These are phyloP conservation scores for Capronia coronata DNA, from an alignment of 2,329 filamentous ascomycete genomes.

Conservation along the genomic window DNA sequence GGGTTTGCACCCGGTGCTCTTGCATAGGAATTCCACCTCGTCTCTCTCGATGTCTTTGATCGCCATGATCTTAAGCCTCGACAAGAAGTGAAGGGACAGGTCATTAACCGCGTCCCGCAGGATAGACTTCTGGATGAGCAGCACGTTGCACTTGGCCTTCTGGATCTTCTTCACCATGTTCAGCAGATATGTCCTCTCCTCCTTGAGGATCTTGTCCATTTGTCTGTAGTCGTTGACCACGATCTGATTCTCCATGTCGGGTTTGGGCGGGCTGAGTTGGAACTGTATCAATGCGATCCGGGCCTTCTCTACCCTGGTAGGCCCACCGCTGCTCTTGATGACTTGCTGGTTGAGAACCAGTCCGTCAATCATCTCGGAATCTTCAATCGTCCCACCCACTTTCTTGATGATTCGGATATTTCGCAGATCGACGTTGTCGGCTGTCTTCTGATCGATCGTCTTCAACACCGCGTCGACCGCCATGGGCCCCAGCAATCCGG, in stretches of 20 bases:
- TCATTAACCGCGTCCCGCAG: conserved; percentile 97
- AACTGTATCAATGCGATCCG: conserved; percentile 96
- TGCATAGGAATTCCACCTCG: conserved; percentile 99
- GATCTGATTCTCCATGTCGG: conserved; percentile 99
- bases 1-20: conserved; percentile 96
- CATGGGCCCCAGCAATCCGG: conserved; percentile 91
- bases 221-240: conserved; percentile 98
- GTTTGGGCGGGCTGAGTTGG: conserved; percentile 95
- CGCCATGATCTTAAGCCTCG: conserved; percentile 89
- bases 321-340: conserved; percentile 87
- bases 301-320: conserved; percentile 91
- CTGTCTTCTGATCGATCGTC: conserved; percentile 90
- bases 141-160: conserved; percentile 98
- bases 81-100: conserved; percentile 91
- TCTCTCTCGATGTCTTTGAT: conserved; percentile 98
- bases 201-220: conserved; percentile 99
- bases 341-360: conserved; percentile 87
- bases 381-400: conserved; percentile 94
- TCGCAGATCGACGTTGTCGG: conserved; percentile 91
- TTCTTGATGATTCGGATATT: conserved; percentile 98
- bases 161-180: conserved; percentile 99
- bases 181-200: conserved; percentile 93
- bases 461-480: conserved; percentile 94
- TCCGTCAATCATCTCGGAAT: conserved; percentile 94
- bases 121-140: conserved; percentile 97